Conservation (phyloP, 1,139 yeast genomes). For the Taphrina communis region DNA sequence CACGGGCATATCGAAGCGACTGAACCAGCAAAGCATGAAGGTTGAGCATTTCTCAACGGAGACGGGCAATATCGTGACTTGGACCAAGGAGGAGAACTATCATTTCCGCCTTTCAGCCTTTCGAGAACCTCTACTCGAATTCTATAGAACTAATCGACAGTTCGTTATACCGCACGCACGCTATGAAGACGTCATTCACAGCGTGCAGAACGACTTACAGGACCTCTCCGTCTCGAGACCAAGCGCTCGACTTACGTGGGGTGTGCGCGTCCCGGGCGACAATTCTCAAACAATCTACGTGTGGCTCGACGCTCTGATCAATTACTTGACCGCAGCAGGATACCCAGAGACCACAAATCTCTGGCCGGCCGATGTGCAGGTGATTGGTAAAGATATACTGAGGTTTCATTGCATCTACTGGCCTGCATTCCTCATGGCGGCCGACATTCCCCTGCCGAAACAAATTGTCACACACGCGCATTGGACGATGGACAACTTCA, state of each 20-base stretch:
- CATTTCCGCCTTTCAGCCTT: conserved; percentile 76
- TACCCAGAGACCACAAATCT: conserved; percentile 56
- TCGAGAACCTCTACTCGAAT: conserved; percentile 60
- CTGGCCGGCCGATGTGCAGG: conserved; percentile 74
- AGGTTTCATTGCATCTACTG: conserved; percentile 88
- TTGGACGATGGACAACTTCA: conserved; percentile 87
- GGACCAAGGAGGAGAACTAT: conserved; percentile 81
- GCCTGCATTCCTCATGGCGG: conserved; percentile 92
- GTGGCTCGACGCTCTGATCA: conserved; percentile 94
- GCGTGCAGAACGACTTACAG: conserved; percentile 60
- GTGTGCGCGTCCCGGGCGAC: conserved; percentile 85
- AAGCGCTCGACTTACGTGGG: conserved; percentile 78
- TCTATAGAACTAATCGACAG: conserved; percentile 56
- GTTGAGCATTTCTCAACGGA: conserved; percentile 65
- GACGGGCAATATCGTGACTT: conserved; percentile 74
- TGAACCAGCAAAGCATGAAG: conserved; percentile 52
- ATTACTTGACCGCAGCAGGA: conserved; percentile 78
- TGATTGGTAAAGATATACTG: conserved; percentile 89
- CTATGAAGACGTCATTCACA: conserved; percentile 63
- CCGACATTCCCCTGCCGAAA: conserved; percentile 69
- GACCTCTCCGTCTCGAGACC: conserved; percentile 91
- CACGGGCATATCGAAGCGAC: conserved; percentile 65
- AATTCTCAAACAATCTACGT: conserved; percentile 81
- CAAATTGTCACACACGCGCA: conserved; percentile 89
- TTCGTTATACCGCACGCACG: conserved; percentile 71